phyloP scores from a whole-genome alignment of 2,329 filamentous ascomycete species.

The Cordyceps cicadae region DNA sequence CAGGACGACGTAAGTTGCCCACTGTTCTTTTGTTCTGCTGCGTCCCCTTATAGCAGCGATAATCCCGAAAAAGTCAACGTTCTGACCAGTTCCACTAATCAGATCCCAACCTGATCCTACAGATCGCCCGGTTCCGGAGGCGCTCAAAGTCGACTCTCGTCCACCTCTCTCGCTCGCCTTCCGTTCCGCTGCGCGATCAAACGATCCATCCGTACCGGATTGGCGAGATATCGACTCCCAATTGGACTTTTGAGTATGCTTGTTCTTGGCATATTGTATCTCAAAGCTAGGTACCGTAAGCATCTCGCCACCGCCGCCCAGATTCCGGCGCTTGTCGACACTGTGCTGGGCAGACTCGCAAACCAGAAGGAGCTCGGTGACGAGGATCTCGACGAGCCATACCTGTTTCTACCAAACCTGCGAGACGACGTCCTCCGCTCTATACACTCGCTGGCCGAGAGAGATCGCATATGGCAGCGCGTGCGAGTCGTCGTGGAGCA shows the following conservation, averaged over 20 bases:
- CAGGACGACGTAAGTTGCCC: slow-evolving; percentile 38
- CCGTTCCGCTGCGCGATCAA: slow-evolving; percentile 74
- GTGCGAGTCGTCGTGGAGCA: slow-evolving; percentile 81
- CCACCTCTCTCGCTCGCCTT: slow-evolving; percentile 85
- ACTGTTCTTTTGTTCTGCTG: slow-evolving; percentile 16
- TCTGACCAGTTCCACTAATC: slow-evolving; percentile 70
- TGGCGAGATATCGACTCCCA: slow-evolving; percentile 82
- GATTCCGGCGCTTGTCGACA: slow-evolving; percentile 74
- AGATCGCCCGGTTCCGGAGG: slow-evolving; percentile 60
- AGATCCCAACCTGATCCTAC: slow-evolving; percentile 65
- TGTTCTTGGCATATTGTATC: slow-evolving; percentile 49
- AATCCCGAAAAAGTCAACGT: slow-evolving; percentile 12
- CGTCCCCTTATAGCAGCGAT: slow-evolving; percentile 4
- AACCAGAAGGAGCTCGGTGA: slow-evolving; percentile 76
- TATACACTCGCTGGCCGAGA: slow-evolving; percentile 66
- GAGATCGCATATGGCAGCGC: slow-evolving; percentile 75
- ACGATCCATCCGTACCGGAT: slow-evolving; percentile 66
- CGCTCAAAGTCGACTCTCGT: slow-evolving; percentile 61
- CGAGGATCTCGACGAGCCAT: slow-evolving; percentile 60
- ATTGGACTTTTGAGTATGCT: slow-evolving; percentile 58
- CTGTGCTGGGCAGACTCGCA: slow-evolving; percentile 76
- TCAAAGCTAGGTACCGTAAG: slow-evolving; percentile 53
- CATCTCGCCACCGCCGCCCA: slow-evolving; percentile 58
- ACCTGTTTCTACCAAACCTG: slow-evolving; percentile 80
- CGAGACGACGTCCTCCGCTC: slow-evolving; percentile 82